phyloP scores from a whole-genome alignment of 768 basidiomycete genomes.

The Rickenella mellea region DNA sequence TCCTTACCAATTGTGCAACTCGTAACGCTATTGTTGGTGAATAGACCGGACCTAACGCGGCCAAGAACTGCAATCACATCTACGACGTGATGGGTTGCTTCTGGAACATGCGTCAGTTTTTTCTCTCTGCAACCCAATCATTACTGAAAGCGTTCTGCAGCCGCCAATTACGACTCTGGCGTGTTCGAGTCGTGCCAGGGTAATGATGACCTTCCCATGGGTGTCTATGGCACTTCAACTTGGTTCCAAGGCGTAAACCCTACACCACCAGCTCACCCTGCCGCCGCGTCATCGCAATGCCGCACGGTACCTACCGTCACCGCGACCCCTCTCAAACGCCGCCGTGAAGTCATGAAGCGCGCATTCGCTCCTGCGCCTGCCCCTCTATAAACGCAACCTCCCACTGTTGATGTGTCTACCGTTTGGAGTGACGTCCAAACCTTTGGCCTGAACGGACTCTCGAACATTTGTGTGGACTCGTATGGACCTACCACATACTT shows the following conservation, averaged over 20 bases:
- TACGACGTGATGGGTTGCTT: constrained; percentile 27
- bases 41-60: constrained; percentile 19
- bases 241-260: constrained; percentile 28
- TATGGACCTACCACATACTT: too few relatives aligned
- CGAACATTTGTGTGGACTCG: too few relatives aligned
- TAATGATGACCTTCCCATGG: constrained; percentile 27
- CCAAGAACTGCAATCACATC: constrained; percentile 30
- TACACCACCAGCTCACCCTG: constrained; percentile 31
- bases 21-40: neutral
- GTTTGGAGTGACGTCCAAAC: too few relatives aligned
- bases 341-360: neutral
- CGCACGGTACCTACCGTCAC: constrained; percentile 21
- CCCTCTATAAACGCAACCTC: too few relatives aligned
- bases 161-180: constrained; percentile 25
- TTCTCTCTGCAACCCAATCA: constrained; percentile 15
- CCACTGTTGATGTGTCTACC: too few relatives aligned
- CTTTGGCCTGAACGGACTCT: too few relatives aligned
- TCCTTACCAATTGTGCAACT: neutral
- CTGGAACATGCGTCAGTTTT: constrained; percentile 15
- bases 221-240: constrained; percentile 27
- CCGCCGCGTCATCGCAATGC: constrained; percentile 29
- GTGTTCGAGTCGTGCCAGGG: constrained; percentile 34
- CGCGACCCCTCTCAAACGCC: constrained; percentile 10
- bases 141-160: constrained; percentile 21
- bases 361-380: neutral